Evolutionary conservation across 805 yeast species (phyloP), one percentile per base, ranked within the genome.

Genomic region (Hanseniaspora meyeri): DNA sequence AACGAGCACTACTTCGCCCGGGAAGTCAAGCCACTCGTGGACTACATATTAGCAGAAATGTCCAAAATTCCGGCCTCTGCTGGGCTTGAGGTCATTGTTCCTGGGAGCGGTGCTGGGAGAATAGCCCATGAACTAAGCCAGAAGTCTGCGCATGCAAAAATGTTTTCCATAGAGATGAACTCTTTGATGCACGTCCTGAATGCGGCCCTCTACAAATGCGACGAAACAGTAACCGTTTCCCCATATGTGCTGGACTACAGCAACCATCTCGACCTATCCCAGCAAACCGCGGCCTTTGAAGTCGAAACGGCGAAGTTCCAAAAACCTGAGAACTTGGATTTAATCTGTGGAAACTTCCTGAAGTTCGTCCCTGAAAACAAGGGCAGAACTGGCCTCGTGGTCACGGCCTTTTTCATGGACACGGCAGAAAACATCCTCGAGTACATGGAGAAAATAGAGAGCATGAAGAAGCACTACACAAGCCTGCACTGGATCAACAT

Each of bases 41-140:
- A 71, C 0, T 88, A 81, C 60, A 72, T 87, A 16, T 62, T 65
- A 1, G 49, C 60, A 0, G 17, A 42, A 12, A 46, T 49, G 3
- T 17, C 9, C 16, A 17, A 38, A 3, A 63, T 67, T 3, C 54
- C 62, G 7, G 59, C 48, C n/a, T 57, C 60, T 8, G 67, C 69
- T 34, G 68, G 70, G 6, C 78, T 86, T 0, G 68, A 78, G 12
- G 74, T 87, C 0, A 69, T 90, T 4, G 78, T 87, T 1, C 97
- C 97, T 0, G 97, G 97, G 0, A 79, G 93, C 1, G 97, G 97
- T 0, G 72, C 85, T 29, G 96, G 96, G 0, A 72, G 88, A 60
- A 70, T 88, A 0, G 82, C 95, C 1, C 82, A 81, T 64, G 87
- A 82, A 58, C 59, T 87, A 29, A 68, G 76, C 0, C 51, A 59